Conservation (phyloP, 176 grass and related monocot genomes). For the sorghum (Sorghum bicolor) region DNA sequence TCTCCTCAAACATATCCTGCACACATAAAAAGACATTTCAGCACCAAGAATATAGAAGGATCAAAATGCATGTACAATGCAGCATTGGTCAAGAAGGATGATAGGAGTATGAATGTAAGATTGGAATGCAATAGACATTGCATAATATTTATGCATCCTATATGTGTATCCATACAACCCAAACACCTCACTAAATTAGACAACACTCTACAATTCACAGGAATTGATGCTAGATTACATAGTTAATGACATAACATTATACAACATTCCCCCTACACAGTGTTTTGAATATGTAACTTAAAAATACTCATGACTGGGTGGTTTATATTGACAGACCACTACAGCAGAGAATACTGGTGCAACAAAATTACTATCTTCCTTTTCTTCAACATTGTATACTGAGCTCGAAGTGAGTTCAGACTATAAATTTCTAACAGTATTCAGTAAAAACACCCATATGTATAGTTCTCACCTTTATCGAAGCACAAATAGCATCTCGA, state of each 20-base stretch:
- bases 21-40: slow-evolving; percentile 32
- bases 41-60: neutral
- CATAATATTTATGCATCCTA: neutral
- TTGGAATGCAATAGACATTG: neutral
- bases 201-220: neutral
- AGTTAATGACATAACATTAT: neutral
- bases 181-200: neutral
- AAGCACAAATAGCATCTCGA: slow-evolving; percentile 98
- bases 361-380: neutral
- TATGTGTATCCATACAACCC: neutral
- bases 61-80: neutral
- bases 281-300: neutral
- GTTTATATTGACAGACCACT: slow-evolving; percentile 2
- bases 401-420: neutral
- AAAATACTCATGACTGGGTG: neutral
- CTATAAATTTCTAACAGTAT: neutral
- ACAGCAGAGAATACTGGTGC: neutral
- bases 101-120: neutral
- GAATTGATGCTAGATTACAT: neutral
- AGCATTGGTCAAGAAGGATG: neutral
- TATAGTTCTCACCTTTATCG: slow-evolving; percentile 72
- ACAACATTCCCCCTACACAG: neutral
- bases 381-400: neutral
- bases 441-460: neutral
- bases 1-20: slow-evolving; percentile 99